These are phyloP conservation scores for Trametes hirsuta DNA, from an alignment of 1,284 basidiomycete genomes.

Conservation along the genomic window DNA sequence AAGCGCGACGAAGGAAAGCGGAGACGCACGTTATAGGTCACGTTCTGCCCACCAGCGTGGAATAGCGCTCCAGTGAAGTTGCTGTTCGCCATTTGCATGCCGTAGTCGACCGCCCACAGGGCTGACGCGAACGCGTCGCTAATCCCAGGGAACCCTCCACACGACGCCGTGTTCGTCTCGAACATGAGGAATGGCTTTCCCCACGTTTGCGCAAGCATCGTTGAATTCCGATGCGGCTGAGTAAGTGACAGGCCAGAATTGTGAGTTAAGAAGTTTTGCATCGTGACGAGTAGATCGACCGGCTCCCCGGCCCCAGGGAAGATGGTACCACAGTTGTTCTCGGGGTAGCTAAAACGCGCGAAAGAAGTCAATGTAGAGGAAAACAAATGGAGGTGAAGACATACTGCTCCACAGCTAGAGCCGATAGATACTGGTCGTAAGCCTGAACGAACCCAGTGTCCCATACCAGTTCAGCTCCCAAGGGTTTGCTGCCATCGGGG, in stretches of 20 bases:
- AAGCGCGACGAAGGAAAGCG: background rate
- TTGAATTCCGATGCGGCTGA: conserved; percentile 50
- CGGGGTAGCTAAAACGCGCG: conserved; percentile 46
- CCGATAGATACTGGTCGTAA: conserved; percentile 43
- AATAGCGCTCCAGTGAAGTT: conserved; percentile 43
- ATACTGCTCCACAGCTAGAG: conserved; percentile 53
- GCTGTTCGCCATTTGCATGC: conserved; percentile 38
- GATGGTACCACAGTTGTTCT: conserved; percentile 40
- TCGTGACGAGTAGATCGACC: conserved; percentile 49
- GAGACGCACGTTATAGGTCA: conserved; percentile 39
- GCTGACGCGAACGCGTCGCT: conserved; percentile 66
- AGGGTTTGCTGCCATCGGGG: background rate
- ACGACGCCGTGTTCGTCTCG: conserved; percentile 60
- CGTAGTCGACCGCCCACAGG: conserved; percentile 70
- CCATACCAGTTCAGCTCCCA: conserved; percentile 41
- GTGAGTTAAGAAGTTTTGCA: conserved; percentile 60
- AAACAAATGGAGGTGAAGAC: conserved; percentile 15
- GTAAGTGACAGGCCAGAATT: conserved; percentile 48
- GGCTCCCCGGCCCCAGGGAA: conserved; percentile 35
- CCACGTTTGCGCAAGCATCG: conserved; percentile 43
- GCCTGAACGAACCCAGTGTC: conserved; percentile 48
- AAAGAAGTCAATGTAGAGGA: background rate
- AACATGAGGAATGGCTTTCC: conserved; percentile 37
- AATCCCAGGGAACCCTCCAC: conserved; percentile 58
- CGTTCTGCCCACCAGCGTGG: conserved; percentile 45